Evolutionary conservation across 257 asterid genomes (phyloP).

Genomic region (Ilex asprella): DNA sequence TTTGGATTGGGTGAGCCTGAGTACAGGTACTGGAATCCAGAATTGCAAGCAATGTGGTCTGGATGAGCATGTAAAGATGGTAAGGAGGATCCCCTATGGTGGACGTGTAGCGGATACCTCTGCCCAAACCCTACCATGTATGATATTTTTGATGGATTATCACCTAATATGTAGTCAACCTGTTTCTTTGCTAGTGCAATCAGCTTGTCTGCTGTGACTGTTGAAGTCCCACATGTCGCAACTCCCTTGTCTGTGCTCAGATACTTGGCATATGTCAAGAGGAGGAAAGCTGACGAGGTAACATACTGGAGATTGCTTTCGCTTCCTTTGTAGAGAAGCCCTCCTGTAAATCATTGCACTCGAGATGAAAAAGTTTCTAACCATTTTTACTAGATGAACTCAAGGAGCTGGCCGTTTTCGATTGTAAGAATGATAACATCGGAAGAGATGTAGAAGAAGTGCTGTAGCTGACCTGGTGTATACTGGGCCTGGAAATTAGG

Average conservation of each 20-base stretch:
- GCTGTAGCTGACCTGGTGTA: slow-evolving; percentile 51
- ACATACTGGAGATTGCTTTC: slow-evolving; percentile 85
- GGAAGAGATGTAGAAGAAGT: neutral
- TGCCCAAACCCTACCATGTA: slow-evolving; percentile 78
- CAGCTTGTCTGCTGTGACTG: slow-evolving; percentile 42
- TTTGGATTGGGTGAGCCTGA: neutral
- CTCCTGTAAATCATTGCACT: slow-evolving; percentile 31
- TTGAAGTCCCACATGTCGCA: slow-evolving; percentile 46
- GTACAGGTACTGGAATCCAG: neutral
- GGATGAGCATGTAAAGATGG: neutral
- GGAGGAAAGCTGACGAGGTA: slow-evolving; percentile 66
- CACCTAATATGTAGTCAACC: slow-evolving; percentile 78
- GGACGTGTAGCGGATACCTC: neutral
- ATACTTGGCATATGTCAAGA: slow-evolving; percentile 60
- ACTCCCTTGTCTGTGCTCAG: slow-evolving; percentile 33
- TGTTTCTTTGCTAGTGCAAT: slow-evolving; percentile 49
- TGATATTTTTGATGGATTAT: slow-evolving; percentile 61
- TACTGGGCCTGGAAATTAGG: slow-evolving; percentile 79
- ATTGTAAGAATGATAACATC: too few relatives aligned
- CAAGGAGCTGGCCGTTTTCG: too few relatives aligned
- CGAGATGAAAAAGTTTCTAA: too few relatives aligned
- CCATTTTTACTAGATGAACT: too few relatives aligned
- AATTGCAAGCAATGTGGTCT: neutral
- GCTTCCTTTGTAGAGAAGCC: slow-evolving; percentile 47
- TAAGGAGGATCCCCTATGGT: neutral